Evolutionary conservation across 1,139 yeast genomes (phyloP), one percentile per base, ranked within the genome.

Genomic region (Suhomyces ambrosiae): DNA sequence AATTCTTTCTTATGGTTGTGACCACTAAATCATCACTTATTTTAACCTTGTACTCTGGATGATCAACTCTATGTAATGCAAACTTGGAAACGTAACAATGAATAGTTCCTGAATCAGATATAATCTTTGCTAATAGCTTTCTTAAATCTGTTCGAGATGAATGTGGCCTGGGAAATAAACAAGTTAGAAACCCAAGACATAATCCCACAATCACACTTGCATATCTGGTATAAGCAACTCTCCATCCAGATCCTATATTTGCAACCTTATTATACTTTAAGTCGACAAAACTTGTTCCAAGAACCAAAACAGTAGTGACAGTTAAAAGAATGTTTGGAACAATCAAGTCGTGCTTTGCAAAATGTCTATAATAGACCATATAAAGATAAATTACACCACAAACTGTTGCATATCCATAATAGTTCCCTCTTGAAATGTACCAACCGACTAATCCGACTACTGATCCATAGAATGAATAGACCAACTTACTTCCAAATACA

Each of bases 241-340:
- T 41, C 42, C 54, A 56, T 3, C 71, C 71, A 9, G 30, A 41
- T 1, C 67, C 65, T n/a, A 63, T 50, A 41, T 59, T 51, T 2
- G 57, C 56, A 10, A 50, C 36, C 6, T 45, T 40, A 31, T 47
- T 48, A 22, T 51, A 50, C 24, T 47, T 43, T 1, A 45, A 51
- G 41, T 63, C 66, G 7, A 52, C 51, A 66, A 66, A 64, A 38
- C 69, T 63, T 0, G 71, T 63, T 8, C 71, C 71, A 32, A 65
- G 43, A 1, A 65, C 70, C 46, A 67, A 60, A 0, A 58, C 46
- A 4, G 63, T 42, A 0, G 71, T 58, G 2, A 67, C 61, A 2
- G 60, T 56, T 19, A 52, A 49, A 48, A 66, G 56, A 23, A 63
- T 52, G 9, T 56, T 51, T 1, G 73, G 71, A 9, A 65, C 46